Base-by-base conservation (phyloP, 1,139 yeast species). In the Maudiozyma humilis region DNA sequence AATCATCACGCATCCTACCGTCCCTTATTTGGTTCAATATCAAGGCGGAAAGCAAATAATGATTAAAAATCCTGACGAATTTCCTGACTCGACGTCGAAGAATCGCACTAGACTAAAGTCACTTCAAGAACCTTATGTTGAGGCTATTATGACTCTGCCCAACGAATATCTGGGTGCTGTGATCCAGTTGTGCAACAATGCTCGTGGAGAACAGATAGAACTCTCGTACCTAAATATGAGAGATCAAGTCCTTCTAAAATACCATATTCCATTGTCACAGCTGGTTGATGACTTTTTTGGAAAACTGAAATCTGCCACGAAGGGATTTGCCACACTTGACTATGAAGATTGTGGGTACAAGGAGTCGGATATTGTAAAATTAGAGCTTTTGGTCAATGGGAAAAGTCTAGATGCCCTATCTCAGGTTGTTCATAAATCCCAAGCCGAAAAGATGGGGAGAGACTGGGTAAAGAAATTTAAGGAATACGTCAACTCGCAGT, bases 211-310 rank as follows among this genome's bases (percentile, higher is more conserved):
- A 27, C 96, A 89, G 57, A 73, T 75, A 41, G 95, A 86, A 40
- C 67, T 89, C 25, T 85, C 83, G 45, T 89, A 84, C 56, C 66
- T 88, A 40, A 76, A 81, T 27, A 49, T 51, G 37, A 79, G 88
- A 91, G 91, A 0, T 38, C 96, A 89, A 62, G 93, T 85, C 0
- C 65, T 88, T 47, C 65, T 89, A 54, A 82, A 79, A 55, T 91
- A 87, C 63, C 76, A 79, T 45, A 65, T 91, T 7, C 98, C 98
- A 1, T 70, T 91, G 48, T 84, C 95, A 0, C 94, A 88, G 56
- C 67, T 91, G 38, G 95, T 91, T 3, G 96, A 91, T 58, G 96
- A 91, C 64, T 89, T 91, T 60, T 88, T 91, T 62, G 97, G 97
- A 1, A 86, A 85, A 60, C 70, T 91, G 45, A 91, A 91, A 62